Evolutionary conservation across 2,329 filamentous ascomycete species (phyloP).

Genomic region (Aspergillus proliferans): DNA sequence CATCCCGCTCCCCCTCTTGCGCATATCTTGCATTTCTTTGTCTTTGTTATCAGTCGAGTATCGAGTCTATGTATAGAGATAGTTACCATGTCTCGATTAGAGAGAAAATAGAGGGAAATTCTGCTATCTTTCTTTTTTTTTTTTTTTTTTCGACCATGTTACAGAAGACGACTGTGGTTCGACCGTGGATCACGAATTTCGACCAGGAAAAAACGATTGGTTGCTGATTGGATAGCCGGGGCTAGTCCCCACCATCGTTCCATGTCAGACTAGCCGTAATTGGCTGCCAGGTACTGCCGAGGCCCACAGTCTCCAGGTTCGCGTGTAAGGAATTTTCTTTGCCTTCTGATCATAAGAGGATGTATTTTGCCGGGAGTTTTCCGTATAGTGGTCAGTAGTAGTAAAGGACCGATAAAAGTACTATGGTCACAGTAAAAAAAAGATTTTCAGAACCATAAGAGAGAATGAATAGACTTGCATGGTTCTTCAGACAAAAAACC

Average conservation of each 20-base stretch:
- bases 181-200: no score
- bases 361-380: slow-evolving; percentile 1
- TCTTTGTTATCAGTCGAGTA: no score
- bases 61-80: no score
- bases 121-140: no score
- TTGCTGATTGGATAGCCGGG: background rate
- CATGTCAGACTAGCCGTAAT: slow-evolving; percentile 4
- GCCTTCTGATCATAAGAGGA: background rate
- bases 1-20: slow-evolving; percentile 13
- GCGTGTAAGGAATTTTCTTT: slow-evolving; percentile 11
- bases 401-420: no score
- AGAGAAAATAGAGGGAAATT: no score
- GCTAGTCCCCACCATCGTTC: background rate
- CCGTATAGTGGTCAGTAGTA: background rate
- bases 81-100: no score
- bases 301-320: slow-evolving; percentile 18
- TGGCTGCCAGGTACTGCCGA: slow-evolving; percentile 15
- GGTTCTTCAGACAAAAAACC: slow-evolving; percentile 3
- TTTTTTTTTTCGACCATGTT: background rate
- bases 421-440: background rate
- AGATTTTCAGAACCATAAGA: slow-evolving; percentile 4
- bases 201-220: background rate
- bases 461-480: background rate
- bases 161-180: background rate
- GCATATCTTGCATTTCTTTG: background rate